A percentile compares a stretch with the other conserved stretches of the same genome.
phyloP scores from a whole-genome alignment of 495 filamentous ascomycete species.

The Podospora fimiseda region DNA sequence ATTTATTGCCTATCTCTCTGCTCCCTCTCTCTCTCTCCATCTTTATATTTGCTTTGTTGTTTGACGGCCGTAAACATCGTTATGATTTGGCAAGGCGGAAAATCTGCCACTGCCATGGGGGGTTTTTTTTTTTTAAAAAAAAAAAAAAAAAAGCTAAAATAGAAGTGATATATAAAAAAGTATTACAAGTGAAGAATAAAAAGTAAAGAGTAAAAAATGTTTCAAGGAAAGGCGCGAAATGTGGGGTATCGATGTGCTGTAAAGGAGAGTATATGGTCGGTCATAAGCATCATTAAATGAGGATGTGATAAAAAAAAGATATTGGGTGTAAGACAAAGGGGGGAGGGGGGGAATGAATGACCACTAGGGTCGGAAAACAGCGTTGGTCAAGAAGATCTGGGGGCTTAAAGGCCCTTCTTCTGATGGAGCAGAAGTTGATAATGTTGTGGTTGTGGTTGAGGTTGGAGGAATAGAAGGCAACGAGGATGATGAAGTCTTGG shows the following conservation, averaged over 20 bases:
- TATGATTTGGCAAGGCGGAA: too few relatives aligned
- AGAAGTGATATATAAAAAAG: not conserved
- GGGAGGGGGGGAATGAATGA: not conserved
- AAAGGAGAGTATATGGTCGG: not conserved
- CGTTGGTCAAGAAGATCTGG: conserved; percentile 38
- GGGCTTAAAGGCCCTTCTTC: conserved; percentile 6
- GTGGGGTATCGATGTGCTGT: not conserved
- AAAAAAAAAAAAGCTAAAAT: not conserved
- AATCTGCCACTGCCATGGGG: too few relatives aligned
- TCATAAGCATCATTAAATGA: not conserved
- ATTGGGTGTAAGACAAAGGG: conserved; percentile 5
- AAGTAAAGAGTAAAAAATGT: not conserved
- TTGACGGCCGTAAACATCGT: not conserved
- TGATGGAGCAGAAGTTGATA: conserved; percentile 2
- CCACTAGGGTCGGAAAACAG: conserved; percentile 33
- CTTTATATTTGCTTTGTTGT: not conserved
- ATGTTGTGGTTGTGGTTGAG: not conserved
- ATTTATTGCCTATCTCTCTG: too few relatives aligned
- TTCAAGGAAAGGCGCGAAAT: not conserved
- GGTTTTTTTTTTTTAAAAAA: too few relatives aligned
- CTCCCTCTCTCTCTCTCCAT: too few relatives aligned
- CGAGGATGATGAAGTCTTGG: conserved; percentile 9
- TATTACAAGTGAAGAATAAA: not conserved
- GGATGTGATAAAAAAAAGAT: conserved; percentile 2
- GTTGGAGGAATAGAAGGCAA: conserved; percentile 1